Evolutionary conservation across 352 stramenopile genomes (phyloP).

Genomic region (Globisporangium mamillatum): DNA sequence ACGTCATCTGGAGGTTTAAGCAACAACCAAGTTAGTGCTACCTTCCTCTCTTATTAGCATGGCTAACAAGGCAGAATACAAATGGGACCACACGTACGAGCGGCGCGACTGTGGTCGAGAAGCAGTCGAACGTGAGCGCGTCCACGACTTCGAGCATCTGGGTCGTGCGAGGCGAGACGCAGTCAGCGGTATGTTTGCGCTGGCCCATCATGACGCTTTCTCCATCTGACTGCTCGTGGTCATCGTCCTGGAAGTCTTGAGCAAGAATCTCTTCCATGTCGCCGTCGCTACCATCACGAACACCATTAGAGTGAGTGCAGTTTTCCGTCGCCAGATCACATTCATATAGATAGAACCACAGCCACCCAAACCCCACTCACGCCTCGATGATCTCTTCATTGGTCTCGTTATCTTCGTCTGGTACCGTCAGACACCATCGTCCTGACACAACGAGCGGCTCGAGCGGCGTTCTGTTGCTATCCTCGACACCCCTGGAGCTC

Average conservation of each 20-base stretch:
- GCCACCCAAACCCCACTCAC: slow-evolving; percentile 9
- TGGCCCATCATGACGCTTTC: slow-evolving; percentile 10
- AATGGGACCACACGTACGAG: slow-evolving; percentile 13
- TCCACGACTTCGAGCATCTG: slow-evolving; percentile 38
- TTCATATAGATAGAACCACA: slow-evolving; percentile 13
- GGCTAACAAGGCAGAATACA: too few species aligned
- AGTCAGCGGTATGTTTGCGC: neutral
- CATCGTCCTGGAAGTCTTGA: slow-evolving; percentile 18
- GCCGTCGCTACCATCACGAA: slow-evolving; percentile 30
- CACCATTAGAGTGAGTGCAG: neutral
- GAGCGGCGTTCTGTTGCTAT: slow-evolving; percentile 11
- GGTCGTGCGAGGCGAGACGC: slow-evolving; percentile 20
- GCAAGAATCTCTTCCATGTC: slow-evolving; percentile 42
- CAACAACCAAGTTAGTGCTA: slow-evolving; percentile 3
- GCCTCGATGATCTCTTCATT: slow-evolving; percentile 25
- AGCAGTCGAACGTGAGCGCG: slow-evolving; percentile 36
- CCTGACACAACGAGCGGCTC: slow-evolving; percentile 12
- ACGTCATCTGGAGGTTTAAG: slow-evolving; percentile 24
- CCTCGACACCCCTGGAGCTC: slow-evolving; percentile 12
- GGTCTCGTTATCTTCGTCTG: slow-evolving; percentile 12
- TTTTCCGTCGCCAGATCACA: too few species aligned
- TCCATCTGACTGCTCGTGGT: slow-evolving; percentile 1
- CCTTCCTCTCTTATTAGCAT: too few species aligned
- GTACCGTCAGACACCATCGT: neutral
- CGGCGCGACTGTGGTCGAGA: slow-evolving; percentile 22